These are phyloP conservation scores for Prillingera fragicola DNA, from an alignment of 1,284 basidiomycete species.

Conservation along the genomic window DNA sequence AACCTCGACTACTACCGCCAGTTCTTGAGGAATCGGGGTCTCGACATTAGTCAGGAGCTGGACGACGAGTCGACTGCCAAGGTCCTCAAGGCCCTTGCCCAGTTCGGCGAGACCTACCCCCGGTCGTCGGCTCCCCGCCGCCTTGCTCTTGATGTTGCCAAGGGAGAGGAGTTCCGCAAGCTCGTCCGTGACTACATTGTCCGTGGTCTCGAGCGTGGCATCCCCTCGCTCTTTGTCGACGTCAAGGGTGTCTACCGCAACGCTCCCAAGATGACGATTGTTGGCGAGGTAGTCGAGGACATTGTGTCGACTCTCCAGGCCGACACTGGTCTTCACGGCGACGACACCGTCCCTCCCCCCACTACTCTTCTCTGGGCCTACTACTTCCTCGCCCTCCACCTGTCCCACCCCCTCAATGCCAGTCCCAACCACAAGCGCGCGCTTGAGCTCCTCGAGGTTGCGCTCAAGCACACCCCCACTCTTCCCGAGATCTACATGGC, in stretches of 20 bases:
- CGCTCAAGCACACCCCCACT: conserved; percentile 82
- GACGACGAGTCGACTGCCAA: conserved; percentile 51
- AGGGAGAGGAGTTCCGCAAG: conserved; percentile 62
- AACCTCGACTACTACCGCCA: conserved; percentile 73
- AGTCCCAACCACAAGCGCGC: conserved; percentile 53
- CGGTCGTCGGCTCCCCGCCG: conserved; percentile 67
- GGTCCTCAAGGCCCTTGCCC: conserved; percentile 58
- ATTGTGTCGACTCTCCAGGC: conserved; percentile 48
- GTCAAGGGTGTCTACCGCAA: conserved; percentile 77
- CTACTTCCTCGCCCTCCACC: conserved; percentile 90
- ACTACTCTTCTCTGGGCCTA: conserved; percentile 90
- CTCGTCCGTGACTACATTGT: conserved; percentile 67
- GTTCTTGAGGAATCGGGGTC: conserved; percentile 62
- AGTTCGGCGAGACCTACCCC: conserved; percentile 61
- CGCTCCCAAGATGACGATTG: conserved; percentile 57
- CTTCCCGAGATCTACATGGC: conserved; percentile 85
- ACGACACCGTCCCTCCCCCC: conserved; percentile 57
- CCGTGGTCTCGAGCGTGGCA: conserved; percentile 70
- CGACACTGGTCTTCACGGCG: conserved; percentile 37
- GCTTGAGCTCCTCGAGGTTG: conserved; percentile 60
- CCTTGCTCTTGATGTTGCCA: conserved; percentile 62
- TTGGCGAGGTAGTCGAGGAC: conserved; percentile 67
- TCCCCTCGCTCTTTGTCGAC: conserved; percentile 92
- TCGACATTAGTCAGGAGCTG: conserved; percentile 51
- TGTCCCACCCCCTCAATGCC: conserved; percentile 60